Conservation (phyloP, 495 filamentous ascomycete genomes). For the Penicillium fimorum region DNA sequence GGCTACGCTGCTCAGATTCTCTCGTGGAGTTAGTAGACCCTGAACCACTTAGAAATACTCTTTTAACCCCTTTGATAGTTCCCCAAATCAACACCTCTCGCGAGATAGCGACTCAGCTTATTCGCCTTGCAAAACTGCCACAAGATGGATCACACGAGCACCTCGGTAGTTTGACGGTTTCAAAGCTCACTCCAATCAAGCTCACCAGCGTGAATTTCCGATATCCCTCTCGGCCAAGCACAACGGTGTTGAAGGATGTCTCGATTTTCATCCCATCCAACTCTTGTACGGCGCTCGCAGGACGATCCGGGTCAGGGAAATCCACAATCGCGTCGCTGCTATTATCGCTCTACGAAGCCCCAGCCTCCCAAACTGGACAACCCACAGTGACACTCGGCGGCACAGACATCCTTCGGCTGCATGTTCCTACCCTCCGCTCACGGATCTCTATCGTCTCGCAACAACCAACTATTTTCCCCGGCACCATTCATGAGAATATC, state of each 20-base stretch:
- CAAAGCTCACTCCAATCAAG: conserved; percentile 57
- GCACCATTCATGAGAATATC: conserved; percentile 74
- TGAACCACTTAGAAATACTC: background rate
- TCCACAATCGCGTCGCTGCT: conserved; percentile 79
- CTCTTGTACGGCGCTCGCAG: conserved; percentile 72
- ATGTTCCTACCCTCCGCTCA: conserved; percentile 62
- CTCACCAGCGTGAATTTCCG: conserved; percentile 62
- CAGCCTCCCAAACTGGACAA: conserved; percentile 17
- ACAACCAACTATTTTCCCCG: conserved; percentile 71
- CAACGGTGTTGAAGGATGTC: conserved; percentile 56
- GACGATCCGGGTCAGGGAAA: conserved; percentile 83
- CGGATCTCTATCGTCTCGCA: conserved; percentile 78
- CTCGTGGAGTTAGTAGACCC: conserved; percentile 50
- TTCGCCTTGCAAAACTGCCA: conserved; percentile 67
- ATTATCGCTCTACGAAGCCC: conserved; percentile 60
- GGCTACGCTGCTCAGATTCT: conserved; percentile 67
- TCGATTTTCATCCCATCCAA: conserved; percentile 58
- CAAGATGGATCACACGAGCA: conserved; percentile 57
- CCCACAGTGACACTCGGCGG: conserved; percentile 55
- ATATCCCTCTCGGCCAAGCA: conserved; percentile 60
- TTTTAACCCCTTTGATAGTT: conserved; percentile 39
- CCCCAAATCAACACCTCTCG: conserved; percentile 76
- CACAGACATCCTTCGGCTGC: conserved; percentile 53
- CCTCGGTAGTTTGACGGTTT: conserved; percentile 42
- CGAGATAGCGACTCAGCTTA: conserved; percentile 68